phyloP scores from a whole-genome alignment of 31 red algal species.

The Endocladia muricata region DNA sequence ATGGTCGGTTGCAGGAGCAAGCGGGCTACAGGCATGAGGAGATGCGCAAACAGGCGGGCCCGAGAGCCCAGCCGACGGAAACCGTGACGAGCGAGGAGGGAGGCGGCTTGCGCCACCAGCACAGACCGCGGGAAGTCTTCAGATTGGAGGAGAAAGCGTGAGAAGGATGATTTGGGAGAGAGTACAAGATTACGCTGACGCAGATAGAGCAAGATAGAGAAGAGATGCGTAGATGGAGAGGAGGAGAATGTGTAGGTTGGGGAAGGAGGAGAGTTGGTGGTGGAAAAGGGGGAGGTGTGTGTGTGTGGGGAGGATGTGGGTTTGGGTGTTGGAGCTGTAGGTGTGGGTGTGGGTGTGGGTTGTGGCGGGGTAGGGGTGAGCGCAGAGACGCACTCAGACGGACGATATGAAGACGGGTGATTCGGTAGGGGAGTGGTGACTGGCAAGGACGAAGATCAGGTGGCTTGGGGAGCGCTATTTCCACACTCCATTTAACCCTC shows the following conservation, averaged over 20 bases:
- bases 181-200: background rate
- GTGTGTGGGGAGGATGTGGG: too few relatives aligned
- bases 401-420: too few relatives aligned
- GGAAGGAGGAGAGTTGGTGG: background rate
- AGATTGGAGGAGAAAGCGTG: background rate
- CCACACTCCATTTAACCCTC: too few relatives aligned
- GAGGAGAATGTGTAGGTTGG: background rate
- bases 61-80: background rate
- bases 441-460: too few relatives aligned
- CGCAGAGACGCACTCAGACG: too few relatives aligned
- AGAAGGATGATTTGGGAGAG: background rate
- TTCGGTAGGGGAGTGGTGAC: too few relatives aligned
- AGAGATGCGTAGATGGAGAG: background rate
- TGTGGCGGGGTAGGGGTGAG: too few relatives aligned
- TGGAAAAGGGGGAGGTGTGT: background rate
- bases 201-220: background rate
- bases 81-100: background rate
- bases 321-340: too few relatives aligned
- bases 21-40: background rate
- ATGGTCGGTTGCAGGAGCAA: conserved; percentile 6
- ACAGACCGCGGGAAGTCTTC: background rate
- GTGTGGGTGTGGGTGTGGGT: too few relatives aligned
- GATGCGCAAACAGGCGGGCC: background rate
- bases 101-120: conserved; percentile 10
- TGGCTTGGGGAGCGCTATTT: too few relatives aligned